Conservation (phyloP, 257 asterid species). For the Linderniella brevidens region DNA sequence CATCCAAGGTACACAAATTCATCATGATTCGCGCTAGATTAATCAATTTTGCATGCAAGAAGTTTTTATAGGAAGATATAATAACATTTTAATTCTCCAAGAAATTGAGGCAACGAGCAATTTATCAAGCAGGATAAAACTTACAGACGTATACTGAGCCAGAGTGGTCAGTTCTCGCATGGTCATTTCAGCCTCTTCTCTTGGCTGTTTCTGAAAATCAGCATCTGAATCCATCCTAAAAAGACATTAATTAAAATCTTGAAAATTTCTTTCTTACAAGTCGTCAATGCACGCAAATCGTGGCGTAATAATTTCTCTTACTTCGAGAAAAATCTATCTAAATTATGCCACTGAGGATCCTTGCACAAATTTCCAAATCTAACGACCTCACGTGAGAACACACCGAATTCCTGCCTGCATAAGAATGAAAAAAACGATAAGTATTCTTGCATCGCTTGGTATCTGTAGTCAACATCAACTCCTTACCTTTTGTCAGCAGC, state of each 20-base stretch:
- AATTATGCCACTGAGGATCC: slow-evolving; percentile 98
- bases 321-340: slow-evolving; percentile 69
- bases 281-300: slow-evolving; percentile 3
- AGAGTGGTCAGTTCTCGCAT: slow-evolving; percentile 75
- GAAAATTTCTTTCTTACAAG: not conserved
- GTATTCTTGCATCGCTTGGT: slow-evolving; percentile 5
- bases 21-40: not conserved
- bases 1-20: not conserved
- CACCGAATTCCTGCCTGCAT: slow-evolving; percentile 83
- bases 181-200: slow-evolving; percentile 69
- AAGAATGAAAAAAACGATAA: slow-evolving; percentile 10
- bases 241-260: slow-evolving; percentile 11
- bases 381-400: slow-evolving; percentile 77
- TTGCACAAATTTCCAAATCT: slow-evolving; percentile 91
- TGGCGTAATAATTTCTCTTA: slow-evolving; percentile 14
- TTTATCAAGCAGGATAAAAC: slow-evolving; percentile 14
- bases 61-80: not conserved
- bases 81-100: not conserved
- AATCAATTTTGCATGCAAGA: too few relatives aligned
- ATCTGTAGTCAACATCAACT: slow-evolving; percentile 4
- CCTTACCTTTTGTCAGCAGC: slow-evolving; percentile 92
- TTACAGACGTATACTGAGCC: slow-evolving; percentile 93
- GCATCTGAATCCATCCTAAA: slow-evolving; percentile 81
- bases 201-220: slow-evolving; percentile 36
- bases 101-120: slow-evolving; percentile 1